These are phyloP conservation scores for Lactarius sanguifluus DNA, from an alignment of 768 basidiomycete species.

Conservation along the genomic window DNA sequence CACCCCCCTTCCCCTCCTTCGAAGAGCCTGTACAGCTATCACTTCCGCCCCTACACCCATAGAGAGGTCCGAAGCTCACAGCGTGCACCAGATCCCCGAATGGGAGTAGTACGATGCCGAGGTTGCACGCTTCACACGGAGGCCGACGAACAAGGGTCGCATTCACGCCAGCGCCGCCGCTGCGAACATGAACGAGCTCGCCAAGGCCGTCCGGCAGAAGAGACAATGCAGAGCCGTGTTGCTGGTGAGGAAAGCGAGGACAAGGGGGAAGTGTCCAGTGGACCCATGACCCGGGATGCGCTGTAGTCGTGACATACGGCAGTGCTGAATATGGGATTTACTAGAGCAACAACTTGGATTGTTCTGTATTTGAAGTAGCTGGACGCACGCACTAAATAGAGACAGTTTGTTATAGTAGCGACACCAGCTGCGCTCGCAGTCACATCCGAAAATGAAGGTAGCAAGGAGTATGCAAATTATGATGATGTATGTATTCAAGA, in stretches of 20 bases:
- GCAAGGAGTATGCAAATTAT: too few species aligned
- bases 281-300: conserved; percentile 12
- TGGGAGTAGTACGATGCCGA: conserved; percentile 95
- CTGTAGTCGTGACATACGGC: neutral
- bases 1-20: conserved; percentile 15
- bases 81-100: conserved; percentile 93
- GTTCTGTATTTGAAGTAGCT: too few species aligned
- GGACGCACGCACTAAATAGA: too few species aligned
- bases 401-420: too few species aligned
- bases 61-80: conserved; percentile 95
- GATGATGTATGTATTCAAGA: too few species aligned
- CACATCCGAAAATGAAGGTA: too few species aligned
- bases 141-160: conserved; percentile 61
- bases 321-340: neutral
- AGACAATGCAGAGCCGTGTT: neutral
- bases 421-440: too few species aligned
- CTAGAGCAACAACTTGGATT: neutral
- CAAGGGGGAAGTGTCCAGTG: neutral
- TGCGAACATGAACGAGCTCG: conserved; percentile 67
- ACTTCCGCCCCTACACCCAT: conserved; percentile 18
- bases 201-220: conserved; percentile 41
- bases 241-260: neutral
- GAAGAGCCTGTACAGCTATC: neutral
- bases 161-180: conserved; percentile 66
- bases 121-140: conserved; percentile 77